Conservation (phyloP, 306 rosid species). For the Castanea sativa region DNA sequence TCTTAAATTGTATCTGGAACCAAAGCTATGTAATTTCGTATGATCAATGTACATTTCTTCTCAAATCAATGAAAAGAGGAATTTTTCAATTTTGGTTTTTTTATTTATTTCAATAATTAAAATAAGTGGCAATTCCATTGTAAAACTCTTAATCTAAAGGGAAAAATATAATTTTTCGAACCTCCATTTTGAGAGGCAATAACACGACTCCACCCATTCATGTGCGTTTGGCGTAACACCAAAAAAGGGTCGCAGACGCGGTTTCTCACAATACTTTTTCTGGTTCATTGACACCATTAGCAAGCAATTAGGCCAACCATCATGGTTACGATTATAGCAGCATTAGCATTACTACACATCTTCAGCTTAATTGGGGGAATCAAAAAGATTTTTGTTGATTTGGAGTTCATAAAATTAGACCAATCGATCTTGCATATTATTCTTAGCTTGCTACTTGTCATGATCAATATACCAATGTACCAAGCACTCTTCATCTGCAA, state of each 20-base stretch:
- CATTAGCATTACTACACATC: conserved; percentile 49
- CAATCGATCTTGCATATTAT: conserved; percentile 23
- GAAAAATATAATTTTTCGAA: too few relatives aligned
- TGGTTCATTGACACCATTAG: conserved; percentile 43
- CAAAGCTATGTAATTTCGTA: too few relatives aligned
- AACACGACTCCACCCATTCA: too few relatives aligned
- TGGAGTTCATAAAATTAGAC: not conserved
- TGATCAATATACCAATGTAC: conserved; percentile 30
- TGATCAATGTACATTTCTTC: too few relatives aligned
- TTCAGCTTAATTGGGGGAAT: conserved; percentile 39
- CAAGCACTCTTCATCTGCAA: conserved; percentile 55
- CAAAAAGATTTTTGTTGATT: conserved; percentile 21
- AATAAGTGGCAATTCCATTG: too few relatives aligned
- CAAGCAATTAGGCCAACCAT: conserved; percentile 41
- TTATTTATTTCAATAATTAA: too few relatives aligned
- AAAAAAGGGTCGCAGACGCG: fast-evolving
- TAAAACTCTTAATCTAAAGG: too few relatives aligned
- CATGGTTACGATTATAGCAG: conserved; percentile 41
- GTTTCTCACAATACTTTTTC: conserved; percentile 8
- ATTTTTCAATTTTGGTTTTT: too few relatives aligned
- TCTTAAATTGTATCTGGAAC: too few relatives aligned
- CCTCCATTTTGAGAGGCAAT: too few relatives aligned
- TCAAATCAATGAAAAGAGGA: too few relatives aligned
- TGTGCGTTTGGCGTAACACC: too few relatives aligned
- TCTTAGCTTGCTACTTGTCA: conserved; percentile 14